A percentile compares a stretch with the other conserved stretches of the same genome.
Evolutionary conservation across 164 flowering plant species (phyloP).

Genomic region (Nymphaea colorata): DNA sequence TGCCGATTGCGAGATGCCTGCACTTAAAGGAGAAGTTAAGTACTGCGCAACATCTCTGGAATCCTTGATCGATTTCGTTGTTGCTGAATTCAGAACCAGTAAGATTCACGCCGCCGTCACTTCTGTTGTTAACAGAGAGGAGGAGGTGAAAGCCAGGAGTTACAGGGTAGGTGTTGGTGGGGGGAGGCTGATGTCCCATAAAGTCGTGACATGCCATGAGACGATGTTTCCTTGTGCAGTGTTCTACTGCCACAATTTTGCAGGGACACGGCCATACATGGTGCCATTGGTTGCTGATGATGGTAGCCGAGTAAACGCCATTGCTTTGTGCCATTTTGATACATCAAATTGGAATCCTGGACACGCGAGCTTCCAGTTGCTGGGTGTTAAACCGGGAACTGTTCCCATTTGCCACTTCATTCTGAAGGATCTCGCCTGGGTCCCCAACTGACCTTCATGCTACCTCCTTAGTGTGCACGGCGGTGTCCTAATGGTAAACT

Average conservation of each 20-base stretch:
- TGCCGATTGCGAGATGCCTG: conserved; percentile 13
- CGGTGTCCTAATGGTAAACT: too few species aligned
- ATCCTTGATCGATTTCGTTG: conserved; percentile 16
- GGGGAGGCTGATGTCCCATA: conserved; percentile 1
- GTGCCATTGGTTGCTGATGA: conserved; percentile 20
- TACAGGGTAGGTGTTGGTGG: conserved; percentile 10
- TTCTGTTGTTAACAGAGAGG: conserved; percentile 7
- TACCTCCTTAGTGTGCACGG: too few species aligned
- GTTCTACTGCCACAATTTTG: conserved; percentile 19
- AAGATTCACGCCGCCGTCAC: conserved; percentile 2
- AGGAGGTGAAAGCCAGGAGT: conserved; percentile 2
- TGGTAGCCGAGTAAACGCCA: conserved; percentile 17
- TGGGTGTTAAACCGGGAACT: conserved; percentile 27
- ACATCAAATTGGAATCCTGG: conserved; percentile 26
- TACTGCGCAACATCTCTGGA: conserved; percentile 19
- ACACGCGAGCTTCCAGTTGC: conserved; percentile 24
- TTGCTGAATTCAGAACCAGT: conserved; percentile 13
- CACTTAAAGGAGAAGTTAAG: conserved; percentile 12
- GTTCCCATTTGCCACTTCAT: conserved; percentile 32
- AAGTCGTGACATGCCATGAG: conserved; percentile 18
- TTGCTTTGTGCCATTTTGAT: conserved; percentile 22
- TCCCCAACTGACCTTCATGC: conserved; percentile 3
- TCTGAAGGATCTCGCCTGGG: conserved; percentile 22
- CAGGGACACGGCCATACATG: conserved; percentile 11
- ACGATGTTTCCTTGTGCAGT: conserved; percentile 19